phyloP scores from a whole-genome alignment of 768 basidiomycete species.

The Lactarius quietus region DNA sequence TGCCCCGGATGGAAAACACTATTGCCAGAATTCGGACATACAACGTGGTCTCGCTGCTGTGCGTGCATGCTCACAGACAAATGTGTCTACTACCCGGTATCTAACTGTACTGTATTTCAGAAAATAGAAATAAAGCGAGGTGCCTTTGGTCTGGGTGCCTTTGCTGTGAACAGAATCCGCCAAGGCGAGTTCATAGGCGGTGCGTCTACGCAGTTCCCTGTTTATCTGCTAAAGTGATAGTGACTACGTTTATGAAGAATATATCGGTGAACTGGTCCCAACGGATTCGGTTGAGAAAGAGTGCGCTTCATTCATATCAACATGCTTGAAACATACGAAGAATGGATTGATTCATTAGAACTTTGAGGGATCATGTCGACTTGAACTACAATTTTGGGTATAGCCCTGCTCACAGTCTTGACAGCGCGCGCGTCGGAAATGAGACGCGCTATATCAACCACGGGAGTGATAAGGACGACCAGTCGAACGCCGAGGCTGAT shows the following conservation, averaged over 20 bases:
- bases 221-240: neutral
- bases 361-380: conserved; percentile 43
- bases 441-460: conserved; percentile 71
- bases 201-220: conserved; percentile 1
- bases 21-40: conserved; percentile 17
- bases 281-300: conserved; percentile 45
- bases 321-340: neutral
- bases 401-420: conserved; percentile 44
- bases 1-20: neutral
- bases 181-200: conserved; percentile 27
- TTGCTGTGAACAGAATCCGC: conserved; percentile 27
- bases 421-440: conserved; percentile 56
- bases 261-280: conserved; percentile 58
- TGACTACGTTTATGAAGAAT: conserved; percentile 44
- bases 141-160: conserved; percentile 53
- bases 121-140: conserved; percentile 19
- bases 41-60: conserved; percentile 18
- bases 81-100: too few species aligned
- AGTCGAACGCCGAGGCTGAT: conserved; percentile 49
- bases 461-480: conserved; percentile 25
- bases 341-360: conserved; percentile 31
- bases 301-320: conserved; percentile 36
- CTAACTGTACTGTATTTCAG: neutral
- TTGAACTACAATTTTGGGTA: conserved; percentile 64
- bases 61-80: neutral